Evolutionary conservation across 257 asterid genomes (phyloP), one percentile per base, ranked within the genome.

Genomic region (Lycium barbarum): DNA sequence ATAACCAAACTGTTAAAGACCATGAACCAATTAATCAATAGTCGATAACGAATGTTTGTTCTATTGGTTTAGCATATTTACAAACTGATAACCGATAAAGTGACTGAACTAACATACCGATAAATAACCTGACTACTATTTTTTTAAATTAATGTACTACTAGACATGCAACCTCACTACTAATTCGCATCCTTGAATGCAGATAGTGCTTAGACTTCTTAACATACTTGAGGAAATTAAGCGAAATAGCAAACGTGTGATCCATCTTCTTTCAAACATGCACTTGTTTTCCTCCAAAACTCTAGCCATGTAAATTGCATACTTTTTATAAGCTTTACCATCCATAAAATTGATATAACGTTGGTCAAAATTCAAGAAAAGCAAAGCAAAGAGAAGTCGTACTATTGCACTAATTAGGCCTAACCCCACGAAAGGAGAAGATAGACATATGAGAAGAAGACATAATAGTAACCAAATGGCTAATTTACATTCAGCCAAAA

Each of bases 361-460:
- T 68, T 36, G 47, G 76, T 68, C 51, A 68, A 68, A 65, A 36
- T 36, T 67, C 18, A 3, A 84, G 63, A n/a, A 26, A 72, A 54
- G 22, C 17, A 67, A 82, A 54, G 82, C 70, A 84, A 38, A 74
- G 81, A 47, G 20, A 57, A 36, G 38, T 3, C 35, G 13, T 51
- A 49, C 14, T 49, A 51, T 7, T 0, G 55, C 66, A 62, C 17
- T 22, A 40, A 74, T 72, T 84, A 72, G 66, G 67, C 15, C 3
- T 12, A 57, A 72, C 83, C 89, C 87, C 87, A 87, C 89, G 83
- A 72, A 15, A 53, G 13, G 79, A 58, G 65, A 8, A 11, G 81
- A 49, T 12, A 76, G 33, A 81, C 73, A 53, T 62, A 76, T 33
- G 12, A 61, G 36, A 14, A 49, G 81, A 74, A 49, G 65, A 78